A percentile compares a stretch with the other conserved stretches of the same genome.
phyloP scores from a whole-genome alignment of 768 basidiomycete species.

The Tulasnella sp. region DNA sequence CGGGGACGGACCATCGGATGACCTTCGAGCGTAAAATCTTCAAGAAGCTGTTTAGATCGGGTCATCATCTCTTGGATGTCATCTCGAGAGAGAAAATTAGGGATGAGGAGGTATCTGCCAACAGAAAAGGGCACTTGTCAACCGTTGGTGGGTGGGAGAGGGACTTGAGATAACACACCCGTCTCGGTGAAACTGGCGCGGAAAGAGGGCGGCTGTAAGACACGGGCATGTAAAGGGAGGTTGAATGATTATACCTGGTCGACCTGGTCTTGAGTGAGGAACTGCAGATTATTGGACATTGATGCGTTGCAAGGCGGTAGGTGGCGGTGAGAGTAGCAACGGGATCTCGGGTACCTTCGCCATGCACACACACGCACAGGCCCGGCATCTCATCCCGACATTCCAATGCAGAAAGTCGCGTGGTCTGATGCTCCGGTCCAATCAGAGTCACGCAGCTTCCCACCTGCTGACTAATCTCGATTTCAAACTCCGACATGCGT shows the following conservation, averaged over 20 bases:
- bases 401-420: not conserved
- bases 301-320: not conserved
- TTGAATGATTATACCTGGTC: constrained; percentile 51
- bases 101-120: constrained; percentile 75
- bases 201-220: not conserved
- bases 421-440: not conserved
- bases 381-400: not conserved
- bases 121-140: not conserved
- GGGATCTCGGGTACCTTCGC: not conserved
- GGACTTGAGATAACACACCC: constrained; percentile 51
- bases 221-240: not conserved
- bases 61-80: constrained; percentile 64
- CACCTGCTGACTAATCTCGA: too few relatives aligned
- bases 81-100: constrained; percentile 64
- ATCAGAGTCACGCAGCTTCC: not conserved
- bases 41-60: constrained; percentile 74
- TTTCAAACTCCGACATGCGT: too few relatives aligned
- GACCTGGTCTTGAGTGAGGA: constrained; percentile 60
- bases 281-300: constrained; percentile 44
- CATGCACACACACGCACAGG: not conserved
- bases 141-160: constrained; percentile 13
- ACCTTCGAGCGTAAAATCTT: constrained; percentile 74
- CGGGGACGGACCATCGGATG: constrained; percentile 74
- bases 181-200: constrained; percentile 58
- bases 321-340: not conserved